Evolutionary conservation across 2,329 filamentous ascomycete species (phyloP).

Genomic region (Acarospora socialis): DNA sequence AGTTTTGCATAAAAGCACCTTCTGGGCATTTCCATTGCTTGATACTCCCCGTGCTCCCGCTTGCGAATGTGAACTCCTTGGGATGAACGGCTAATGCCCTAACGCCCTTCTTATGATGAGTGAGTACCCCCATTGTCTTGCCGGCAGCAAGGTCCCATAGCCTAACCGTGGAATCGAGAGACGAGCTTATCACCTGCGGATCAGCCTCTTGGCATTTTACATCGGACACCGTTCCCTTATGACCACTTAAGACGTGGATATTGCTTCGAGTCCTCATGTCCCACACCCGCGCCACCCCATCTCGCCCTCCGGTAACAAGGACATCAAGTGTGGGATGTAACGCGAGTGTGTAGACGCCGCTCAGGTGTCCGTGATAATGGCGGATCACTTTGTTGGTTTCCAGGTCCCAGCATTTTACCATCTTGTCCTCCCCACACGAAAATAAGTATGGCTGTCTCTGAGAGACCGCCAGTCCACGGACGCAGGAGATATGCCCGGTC

Average conservation of each 20-base stretch:
- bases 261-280: constrained; percentile 96
- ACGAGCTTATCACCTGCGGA: constrained; percentile 87
- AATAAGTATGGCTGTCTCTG: constrained; percentile 93
- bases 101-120: constrained; percentile 97
- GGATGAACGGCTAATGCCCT: constrained; percentile 74
- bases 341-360: constrained; percentile 82
- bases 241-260: constrained; percentile 81
- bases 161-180: constrained; percentile 78
- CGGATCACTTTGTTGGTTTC: constrained; percentile 99
- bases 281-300: constrained; percentile 92
- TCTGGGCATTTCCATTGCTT: constrained; percentile 99
- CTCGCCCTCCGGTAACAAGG: constrained; percentile 82
- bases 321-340: constrained; percentile 94
- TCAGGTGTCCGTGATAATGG: constrained; percentile 93
- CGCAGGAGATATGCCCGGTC: constrained; percentile 88
- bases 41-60: constrained; percentile 79
- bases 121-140: constrained; percentile 90
- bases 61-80: constrained; percentile 90
- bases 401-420: constrained; percentile 99
- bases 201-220: constrained; percentile 91
- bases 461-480: constrained; percentile 81
- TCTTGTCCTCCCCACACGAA: constrained; percentile 96
- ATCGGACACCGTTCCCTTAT: constrained; percentile 80
- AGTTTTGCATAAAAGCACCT: constrained; percentile 98
- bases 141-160: constrained; percentile 93